Conservation (phyloP, 1,139 yeast genomes). For the Debaryomyces sp. region DNA sequence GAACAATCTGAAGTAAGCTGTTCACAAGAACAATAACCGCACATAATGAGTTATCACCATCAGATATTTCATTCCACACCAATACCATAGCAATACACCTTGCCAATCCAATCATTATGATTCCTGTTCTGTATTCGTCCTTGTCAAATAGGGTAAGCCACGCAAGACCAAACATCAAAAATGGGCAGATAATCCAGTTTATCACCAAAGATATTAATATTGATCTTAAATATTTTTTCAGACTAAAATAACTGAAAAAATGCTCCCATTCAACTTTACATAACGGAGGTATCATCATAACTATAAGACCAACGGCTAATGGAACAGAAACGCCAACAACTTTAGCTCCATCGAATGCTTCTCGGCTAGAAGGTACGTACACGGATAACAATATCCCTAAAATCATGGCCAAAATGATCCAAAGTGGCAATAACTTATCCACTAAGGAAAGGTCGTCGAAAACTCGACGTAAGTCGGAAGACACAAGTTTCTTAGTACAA, state of each 20-base stretch:
- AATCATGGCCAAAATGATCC: slow-evolving; percentile 30
- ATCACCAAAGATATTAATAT: slow-evolving; percentile 44
- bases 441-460: slow-evolving; percentile 20
- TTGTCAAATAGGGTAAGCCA: slow-evolving; percentile 56
- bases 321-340: slow-evolving; percentile 45
- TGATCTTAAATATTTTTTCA: slow-evolving; percentile 29
- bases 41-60: slow-evolving; percentile 56
- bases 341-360: slow-evolving; percentile 30
- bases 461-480: background rate
- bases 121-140: slow-evolving; percentile 53
- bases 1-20: slow-evolving; percentile 53
- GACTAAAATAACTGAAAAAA: slow-evolving; percentile 17
- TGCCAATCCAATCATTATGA: slow-evolving; percentile 62
- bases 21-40: slow-evolving; percentile 56
- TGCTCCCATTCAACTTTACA: slow-evolving; percentile 57
- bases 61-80: slow-evolving; percentile 58
- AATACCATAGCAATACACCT: slow-evolving; percentile 68
- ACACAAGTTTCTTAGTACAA: background rate
- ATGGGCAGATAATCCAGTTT: slow-evolving; percentile 62
- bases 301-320: slow-evolving; percentile 52
- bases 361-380: slow-evolving; percentile 31
- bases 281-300: slow-evolving; percentile 63
- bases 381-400: slow-evolving; percentile 35
- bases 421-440: slow-evolving; percentile 31
- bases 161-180: slow-evolving; percentile 58